Percentiles rank a stretch among this genome's conserved stretches.
phyloP scores from a whole-genome alignment of 768 basidiomycete species.

The Lactarius akahatsu region DNA sequence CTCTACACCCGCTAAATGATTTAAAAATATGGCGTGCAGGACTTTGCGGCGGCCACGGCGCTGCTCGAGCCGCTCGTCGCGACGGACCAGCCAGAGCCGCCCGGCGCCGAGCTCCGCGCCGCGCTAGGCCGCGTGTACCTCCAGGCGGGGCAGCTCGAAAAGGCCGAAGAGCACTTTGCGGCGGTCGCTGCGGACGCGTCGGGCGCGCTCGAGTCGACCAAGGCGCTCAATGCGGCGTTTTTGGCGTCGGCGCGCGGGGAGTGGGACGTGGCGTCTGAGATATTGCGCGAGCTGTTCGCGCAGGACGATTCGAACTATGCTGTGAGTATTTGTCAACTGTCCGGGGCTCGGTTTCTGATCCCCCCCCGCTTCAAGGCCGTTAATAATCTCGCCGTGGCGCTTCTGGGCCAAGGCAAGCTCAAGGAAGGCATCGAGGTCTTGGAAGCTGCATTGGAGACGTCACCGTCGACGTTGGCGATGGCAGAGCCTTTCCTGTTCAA shows the following conservation, averaged over 20 bases:
- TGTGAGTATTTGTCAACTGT: not conserved
- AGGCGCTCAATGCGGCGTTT: slow-evolving; percentile 62
- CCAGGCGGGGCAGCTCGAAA: slow-evolving; percentile 63
- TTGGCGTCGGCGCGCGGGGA: slow-evolving; percentile 68
- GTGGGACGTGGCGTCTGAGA: slow-evolving; percentile 54
- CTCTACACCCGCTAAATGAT: too few species aligned
- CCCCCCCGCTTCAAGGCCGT: slow-evolving; percentile 51
- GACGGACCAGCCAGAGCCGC: slow-evolving; percentile 42
- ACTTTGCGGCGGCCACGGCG: slow-evolving; percentile 63
- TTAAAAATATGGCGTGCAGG: slow-evolving; percentile 45
- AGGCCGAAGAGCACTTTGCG: slow-evolving; percentile 60
- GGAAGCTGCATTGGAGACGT: slow-evolving; percentile 57
- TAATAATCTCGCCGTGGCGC: slow-evolving; percentile 73
- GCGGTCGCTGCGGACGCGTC: slow-evolving; percentile 48
- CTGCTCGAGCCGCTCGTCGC: slow-evolving; percentile 67
- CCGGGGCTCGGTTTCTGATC: not conserved
- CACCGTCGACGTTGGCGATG: slow-evolving; percentile 69
- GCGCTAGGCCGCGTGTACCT: slow-evolving; percentile 74
- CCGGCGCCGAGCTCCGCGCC: slow-evolving; percentile 50
- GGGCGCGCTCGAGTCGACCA: slow-evolving; percentile 41
- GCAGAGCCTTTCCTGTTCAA: slow-evolving; percentile 87
- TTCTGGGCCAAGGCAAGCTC: slow-evolving; percentile 68
- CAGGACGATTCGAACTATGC: slow-evolving; percentile 39
- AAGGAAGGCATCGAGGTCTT: slow-evolving; percentile 75
- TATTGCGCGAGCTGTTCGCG: slow-evolving; percentile 46